These are phyloP conservation scores for Populus tomentosa DNA, from an alignment of 441 rosid genomes.

Conservation along the genomic window DNA sequence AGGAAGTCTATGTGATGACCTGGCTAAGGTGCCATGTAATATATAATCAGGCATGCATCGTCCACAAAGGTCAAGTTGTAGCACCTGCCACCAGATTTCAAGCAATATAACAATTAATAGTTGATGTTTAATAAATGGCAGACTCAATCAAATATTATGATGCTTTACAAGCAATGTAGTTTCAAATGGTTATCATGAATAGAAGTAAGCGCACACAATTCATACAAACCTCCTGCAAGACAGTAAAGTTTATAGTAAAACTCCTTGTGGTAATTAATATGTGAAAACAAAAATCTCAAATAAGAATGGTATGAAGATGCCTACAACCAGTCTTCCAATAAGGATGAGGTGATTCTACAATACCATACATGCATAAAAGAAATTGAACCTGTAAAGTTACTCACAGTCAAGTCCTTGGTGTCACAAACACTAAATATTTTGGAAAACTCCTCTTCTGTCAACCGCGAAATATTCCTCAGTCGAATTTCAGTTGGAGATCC, in stretches of 20 bases:
- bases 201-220: not conserved
- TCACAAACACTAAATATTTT: slow-evolving; percentile 30
- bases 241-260: not conserved
- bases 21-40: slow-evolving; percentile 22
- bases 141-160: too few relatives aligned
- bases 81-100: slow-evolving; percentile 26
- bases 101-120: slow-evolving; percentile 4
- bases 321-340: not conserved
- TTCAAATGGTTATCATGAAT: not conserved
- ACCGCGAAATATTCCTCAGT: slow-evolving; percentile 19
- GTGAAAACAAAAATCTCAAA: not conserved
- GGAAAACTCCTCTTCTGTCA: slow-evolving; percentile 30
- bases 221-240: not conserved
- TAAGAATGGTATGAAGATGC: not conserved
- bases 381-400: slow-evolving; percentile 1
- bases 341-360: not conserved
- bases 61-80: slow-evolving; percentile 46
- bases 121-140: not conserved
- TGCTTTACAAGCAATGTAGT: not conserved
- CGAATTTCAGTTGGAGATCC: slow-evolving; percentile 37
- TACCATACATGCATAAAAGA: not conserved
- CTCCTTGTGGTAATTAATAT: too few relatives aligned
- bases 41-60: slow-evolving; percentile 27
- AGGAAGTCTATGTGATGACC: slow-evolving; percentile 22
- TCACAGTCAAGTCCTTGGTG: slow-evolving; percentile 29